Conservation (phyloP, 768 basidiomycete genomes). For the Termitomyces sp. region DNA sequence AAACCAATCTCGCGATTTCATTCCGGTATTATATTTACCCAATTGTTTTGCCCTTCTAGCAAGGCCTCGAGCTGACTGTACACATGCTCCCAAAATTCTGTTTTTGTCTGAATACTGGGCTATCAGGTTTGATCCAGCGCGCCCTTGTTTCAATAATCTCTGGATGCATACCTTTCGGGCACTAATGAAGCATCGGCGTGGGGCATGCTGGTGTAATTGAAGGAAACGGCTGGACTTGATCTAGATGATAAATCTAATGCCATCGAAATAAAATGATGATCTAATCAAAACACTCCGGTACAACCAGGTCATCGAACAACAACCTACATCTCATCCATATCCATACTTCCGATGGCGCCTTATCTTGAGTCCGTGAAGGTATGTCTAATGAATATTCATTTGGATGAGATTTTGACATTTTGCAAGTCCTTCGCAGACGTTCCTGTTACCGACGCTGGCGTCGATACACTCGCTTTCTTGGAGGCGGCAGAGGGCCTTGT, state of each 20-base stretch:
- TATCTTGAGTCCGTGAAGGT: conserved; percentile 73
- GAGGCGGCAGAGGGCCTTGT: conserved; percentile 88
- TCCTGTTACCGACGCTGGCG: conserved; percentile 76
- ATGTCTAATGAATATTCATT: conserved; percentile 8
- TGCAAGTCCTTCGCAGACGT: conserved; percentile 91
- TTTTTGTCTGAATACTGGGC: conserved; percentile 60
- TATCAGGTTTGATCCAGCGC: neutral
- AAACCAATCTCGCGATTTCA: neutral
- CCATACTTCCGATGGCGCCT: conserved; percentile 53
- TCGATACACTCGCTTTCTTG: conserved; percentile 86
- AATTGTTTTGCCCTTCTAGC: conserved; percentile 66
- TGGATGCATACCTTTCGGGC: conserved; percentile 41
- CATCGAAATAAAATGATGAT: conserved; percentile 3
- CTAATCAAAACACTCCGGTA: neutral
- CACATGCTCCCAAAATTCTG: conserved; percentile 80
- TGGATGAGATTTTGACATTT: neutral
- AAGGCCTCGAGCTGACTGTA: conserved; percentile 57
- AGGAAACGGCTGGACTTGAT: neutral
- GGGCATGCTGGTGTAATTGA: conserved; percentile 47
- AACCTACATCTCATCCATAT: neutral
- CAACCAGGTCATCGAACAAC: too few relatives aligned
- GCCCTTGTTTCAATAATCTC: neutral
- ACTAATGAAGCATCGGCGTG: conserved; percentile 81
- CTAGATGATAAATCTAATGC: conserved; percentile 3
- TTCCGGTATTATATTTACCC: conserved; percentile 49